Evolutionary conservation across 2,329 filamentous ascomycete species (phyloP).

Genomic region (Ascochyta koolunga): DNA sequence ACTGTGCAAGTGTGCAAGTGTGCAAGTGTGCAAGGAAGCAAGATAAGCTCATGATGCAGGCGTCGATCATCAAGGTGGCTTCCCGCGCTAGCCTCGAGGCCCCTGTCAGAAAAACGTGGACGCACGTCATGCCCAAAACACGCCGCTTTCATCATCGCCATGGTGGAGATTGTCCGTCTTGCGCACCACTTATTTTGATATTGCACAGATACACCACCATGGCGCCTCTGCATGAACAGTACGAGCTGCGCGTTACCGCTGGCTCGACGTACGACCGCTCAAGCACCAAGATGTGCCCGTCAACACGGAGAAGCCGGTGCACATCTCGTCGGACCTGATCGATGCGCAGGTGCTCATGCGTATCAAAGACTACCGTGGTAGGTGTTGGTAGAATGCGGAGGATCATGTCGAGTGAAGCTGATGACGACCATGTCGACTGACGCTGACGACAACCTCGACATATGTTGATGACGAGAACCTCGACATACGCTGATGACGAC

Average conservation of each 20-base stretch:
- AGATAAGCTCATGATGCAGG: constrained; percentile 13
- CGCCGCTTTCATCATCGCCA: background rate
- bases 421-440: too few species aligned
- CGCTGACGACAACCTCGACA: too few species aligned
- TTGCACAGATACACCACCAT: background rate
- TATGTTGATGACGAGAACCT: too few species aligned
- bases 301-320: constrained; percentile 69
- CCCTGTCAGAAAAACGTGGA: constrained; percentile 14
- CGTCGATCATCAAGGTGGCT: constrained; percentile 3
- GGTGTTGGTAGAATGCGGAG: background rate
- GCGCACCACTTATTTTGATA: too few species aligned
- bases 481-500: too few species aligned
- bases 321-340: constrained; percentile 68
- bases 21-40: background rate
- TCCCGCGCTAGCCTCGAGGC: constrained; percentile 7
- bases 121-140: constrained; percentile 10
- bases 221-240: constrained; percentile 63
- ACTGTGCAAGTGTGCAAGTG: too few species aligned
- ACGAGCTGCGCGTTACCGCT: constrained; percentile 80
- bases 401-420: too few species aligned
- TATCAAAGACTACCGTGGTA: constrained; percentile 66
- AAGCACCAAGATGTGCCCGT: constrained; percentile 77
- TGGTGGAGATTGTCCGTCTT: too few species aligned
- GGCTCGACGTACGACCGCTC: constrained; percentile 75
- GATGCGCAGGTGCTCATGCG: constrained; percentile 75